Conservation (phyloP, 78 protist genomes). For the Trichosphaerium sp. region DNA sequence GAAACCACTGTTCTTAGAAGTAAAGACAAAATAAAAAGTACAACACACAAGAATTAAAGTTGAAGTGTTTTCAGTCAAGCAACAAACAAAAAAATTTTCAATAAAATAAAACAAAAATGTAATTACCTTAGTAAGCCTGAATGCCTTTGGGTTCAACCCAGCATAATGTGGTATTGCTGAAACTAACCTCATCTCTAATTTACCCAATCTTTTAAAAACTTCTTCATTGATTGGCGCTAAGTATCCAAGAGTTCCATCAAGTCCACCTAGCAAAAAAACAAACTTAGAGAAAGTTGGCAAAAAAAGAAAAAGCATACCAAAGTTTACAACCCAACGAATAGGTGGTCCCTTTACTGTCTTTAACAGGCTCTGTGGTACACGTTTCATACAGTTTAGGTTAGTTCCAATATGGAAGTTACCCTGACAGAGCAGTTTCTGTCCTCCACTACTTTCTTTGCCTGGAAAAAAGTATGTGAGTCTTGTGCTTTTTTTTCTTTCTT, state of each 20-base stretch:
- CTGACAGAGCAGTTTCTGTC: conserved; percentile 24
- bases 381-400: conserved; percentile 4
- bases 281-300: not conserved
- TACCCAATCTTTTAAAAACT: conserved; percentile 3
- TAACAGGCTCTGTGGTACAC: too few species aligned
- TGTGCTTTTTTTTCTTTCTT: not conserved
- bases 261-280: conserved; percentile 16
- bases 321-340: not conserved
- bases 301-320: not conserved
- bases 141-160: conserved; percentile 34
- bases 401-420: conserved; percentile 29
- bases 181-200: conserved; percentile 11
- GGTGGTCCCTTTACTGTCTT: not conserved
- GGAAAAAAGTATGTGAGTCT: not conserved
- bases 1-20: too few species aligned
- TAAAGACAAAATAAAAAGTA: too few species aligned
- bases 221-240: conserved; percentile 17
- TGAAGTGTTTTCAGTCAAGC: too few species aligned
- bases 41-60: too few species aligned
- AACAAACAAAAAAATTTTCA: too few species aligned
- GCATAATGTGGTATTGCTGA: conserved; percentile 23
- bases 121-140: not conserved
- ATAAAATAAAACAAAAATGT: too few species aligned
- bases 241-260: conserved; percentile 34
- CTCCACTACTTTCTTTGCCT: conserved; percentile 11